These are phyloP conservation scores for Ailanthus altissimus DNA, from an alignment of 345 rosid genomes.

Conservation along the genomic window DNA sequence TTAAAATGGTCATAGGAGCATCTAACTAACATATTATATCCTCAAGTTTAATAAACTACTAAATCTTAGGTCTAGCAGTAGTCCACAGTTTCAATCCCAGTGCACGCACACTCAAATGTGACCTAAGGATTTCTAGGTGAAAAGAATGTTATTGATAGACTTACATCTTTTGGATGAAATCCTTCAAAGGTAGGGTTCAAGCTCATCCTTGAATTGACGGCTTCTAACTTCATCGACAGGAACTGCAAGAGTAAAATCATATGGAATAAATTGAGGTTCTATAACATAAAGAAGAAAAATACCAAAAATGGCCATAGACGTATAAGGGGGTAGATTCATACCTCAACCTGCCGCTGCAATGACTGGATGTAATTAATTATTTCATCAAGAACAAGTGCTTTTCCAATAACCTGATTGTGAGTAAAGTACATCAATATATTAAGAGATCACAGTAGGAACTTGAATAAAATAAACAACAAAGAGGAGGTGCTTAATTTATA, in stretches of 20 bases:
- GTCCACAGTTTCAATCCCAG: not conserved
- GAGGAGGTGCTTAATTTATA: not conserved
- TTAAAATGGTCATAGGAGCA: too few relatives aligned
- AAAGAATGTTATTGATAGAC: constrained; percentile 24
- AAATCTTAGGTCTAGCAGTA: not conserved
- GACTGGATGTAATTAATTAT: constrained; percentile 96
- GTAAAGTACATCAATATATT: not conserved
- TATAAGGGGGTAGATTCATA: constrained; percentile 23
- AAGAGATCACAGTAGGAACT: not conserved
- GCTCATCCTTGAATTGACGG: constrained; percentile 68
- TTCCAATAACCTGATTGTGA: constrained; percentile 77
- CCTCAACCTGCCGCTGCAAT: constrained; percentile 95
- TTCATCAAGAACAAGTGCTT: constrained; percentile 97
- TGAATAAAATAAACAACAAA: not conserved
- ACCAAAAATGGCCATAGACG: constrained; percentile 1
- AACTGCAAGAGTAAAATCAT: constrained; percentile 50
- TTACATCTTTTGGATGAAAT: constrained; percentile 75
- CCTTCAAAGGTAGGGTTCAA: constrained; percentile 54
- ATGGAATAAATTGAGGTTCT: constrained; percentile 17
- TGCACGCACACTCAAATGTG: not conserved
- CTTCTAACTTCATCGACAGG: constrained; percentile 94
- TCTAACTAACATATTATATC: not conserved
- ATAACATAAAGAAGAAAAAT: not conserved
- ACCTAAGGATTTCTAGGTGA: not conserved
- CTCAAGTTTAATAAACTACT: not conserved